These are phyloP conservation scores for Volvox africanus DNA, from an alignment of 139 green algal genomes.

Conservation along the genomic window DNA sequence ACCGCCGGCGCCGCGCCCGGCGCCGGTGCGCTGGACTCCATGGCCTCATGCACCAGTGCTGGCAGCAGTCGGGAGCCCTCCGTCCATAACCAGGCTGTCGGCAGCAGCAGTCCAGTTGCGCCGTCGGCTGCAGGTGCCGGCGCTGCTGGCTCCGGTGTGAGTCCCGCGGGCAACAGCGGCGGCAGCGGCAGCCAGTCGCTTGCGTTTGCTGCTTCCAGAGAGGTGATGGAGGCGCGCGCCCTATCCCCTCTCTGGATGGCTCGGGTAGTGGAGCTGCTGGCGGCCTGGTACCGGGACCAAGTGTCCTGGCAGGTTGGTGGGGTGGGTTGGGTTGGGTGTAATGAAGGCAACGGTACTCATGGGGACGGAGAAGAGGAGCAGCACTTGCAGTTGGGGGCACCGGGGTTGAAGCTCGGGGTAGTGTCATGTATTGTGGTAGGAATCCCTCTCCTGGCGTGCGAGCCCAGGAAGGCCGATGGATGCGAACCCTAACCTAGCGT, in stretches of 20 bases:
- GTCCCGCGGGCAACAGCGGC: not conserved
- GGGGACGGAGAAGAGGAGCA: no score
- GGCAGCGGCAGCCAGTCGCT: not conserved
- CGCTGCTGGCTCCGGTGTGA: not conserved
- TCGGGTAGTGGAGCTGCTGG: conserved; percentile 64
- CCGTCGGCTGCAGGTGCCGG: not conserved
- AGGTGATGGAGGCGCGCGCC: conserved; percentile 45
- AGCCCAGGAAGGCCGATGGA: no score
- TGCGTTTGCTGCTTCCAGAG: not conserved
- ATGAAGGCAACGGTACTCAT: no score
- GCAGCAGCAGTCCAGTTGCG: not conserved
- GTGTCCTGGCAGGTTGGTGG: conserved; percentile 70
- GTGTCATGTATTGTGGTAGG: no score
- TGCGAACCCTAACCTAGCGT: no score
- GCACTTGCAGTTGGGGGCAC: no score
- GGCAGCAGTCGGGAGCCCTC: not conserved
- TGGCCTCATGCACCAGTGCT: not conserved
- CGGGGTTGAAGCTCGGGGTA: no score
- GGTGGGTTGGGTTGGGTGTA: no score
- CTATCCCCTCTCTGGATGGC: conserved; percentile 59
- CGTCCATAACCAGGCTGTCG: not conserved
- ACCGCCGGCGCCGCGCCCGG: not conserved
- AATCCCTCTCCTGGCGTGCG: no score
- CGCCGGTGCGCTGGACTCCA: not conserved
- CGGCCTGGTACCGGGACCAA: conserved; percentile 67